Evolutionary conservation across 2,329 filamentous ascomycete genomes (phyloP), one percentile per base, ranked within the genome.

Genomic region (Hymenoscyphus scutula): DNA sequence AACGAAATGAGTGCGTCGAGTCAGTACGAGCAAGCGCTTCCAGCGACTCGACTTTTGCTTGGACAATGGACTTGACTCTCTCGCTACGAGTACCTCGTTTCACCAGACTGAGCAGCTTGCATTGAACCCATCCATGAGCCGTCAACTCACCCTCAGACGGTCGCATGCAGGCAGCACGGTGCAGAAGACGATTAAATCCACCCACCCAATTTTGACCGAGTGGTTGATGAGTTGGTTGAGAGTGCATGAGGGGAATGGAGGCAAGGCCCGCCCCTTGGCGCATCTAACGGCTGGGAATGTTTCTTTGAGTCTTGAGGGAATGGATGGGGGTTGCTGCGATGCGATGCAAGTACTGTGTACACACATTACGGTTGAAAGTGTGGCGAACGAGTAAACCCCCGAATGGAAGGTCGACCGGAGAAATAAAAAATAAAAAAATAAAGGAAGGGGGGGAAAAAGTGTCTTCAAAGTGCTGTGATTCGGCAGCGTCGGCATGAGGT

Each of bases 81-180:
- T n/a, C 10, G 23, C 11, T 48, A n/a, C 38, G 38, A 23, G 55
- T 23, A 25, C 37, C 37, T 53, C 62, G 67, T 68, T 69, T 69
- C 66, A 69, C 63, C 53, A 58, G 29, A 53, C 53, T 59, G 38
- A 55, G 56, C 62, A 63, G 25, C 59, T 59, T 60, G 64, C 65
- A 65, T 66, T 60, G 48, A 63, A 38, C 29, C 53, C 61, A 63
- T 63, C 64, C 64, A 66, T 64, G 64, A 66, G 57, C 41, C 56
- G 19, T 29, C 55, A 38, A 53, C 32, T n/a, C 11, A 62, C 56
- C 57, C 64, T 64, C 64, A 51, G 64, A 65, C 64, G 38, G n/a
- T 54, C 19, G 41, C 63, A 66, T 61, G n/a, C n/a, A n/a, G n/a
- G 64, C 60, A 66, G 64, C 60, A 65, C 59, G 63, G 61, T 54